Evolutionary conservation across 257 asterid species (phyloP).

Genomic region (Pogostemon cablin): DNA sequence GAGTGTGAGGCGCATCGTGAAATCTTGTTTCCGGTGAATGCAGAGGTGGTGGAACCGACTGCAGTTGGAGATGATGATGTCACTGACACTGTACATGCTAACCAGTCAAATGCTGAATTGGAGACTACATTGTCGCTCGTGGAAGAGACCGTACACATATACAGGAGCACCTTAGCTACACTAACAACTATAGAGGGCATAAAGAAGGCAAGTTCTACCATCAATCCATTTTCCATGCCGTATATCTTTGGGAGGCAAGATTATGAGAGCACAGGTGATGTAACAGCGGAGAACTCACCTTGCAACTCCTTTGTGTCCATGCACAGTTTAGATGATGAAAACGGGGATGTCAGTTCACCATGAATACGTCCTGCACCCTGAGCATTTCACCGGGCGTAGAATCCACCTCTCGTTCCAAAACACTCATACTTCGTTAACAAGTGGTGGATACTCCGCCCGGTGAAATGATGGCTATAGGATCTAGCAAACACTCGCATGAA

Average conservation of each 20-base stretch:
- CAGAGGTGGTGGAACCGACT: slow-evolving; percentile 68
- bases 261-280: slow-evolving; percentile 48
- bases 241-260: slow-evolving; percentile 59
- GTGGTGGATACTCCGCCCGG: too few species aligned
- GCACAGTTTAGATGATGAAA: slow-evolving; percentile 42
- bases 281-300: slow-evolving; percentile 66
- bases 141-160: slow-evolving; percentile 64
- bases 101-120: slow-evolving; percentile 33
- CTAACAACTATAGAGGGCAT: slow-evolving; percentile 71
- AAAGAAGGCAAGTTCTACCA: slow-evolving; percentile 67
- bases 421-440: too few species aligned
- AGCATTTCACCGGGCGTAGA: neutral
- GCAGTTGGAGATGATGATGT: slow-evolving; percentile 32
- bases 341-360: slow-evolving; percentile 38
- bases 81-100: slow-evolving; percentile 26
- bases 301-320: slow-evolving; percentile 37
- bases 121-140: slow-evolving; percentile 44
- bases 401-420: neutral
- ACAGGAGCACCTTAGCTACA: slow-evolving; percentile 72
- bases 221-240: slow-evolving; percentile 71
- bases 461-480: too few species aligned
- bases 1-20: slow-evolving; percentile 91
- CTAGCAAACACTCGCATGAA: too few species aligned
- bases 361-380: too few species aligned
- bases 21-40: slow-evolving; percentile 67